Percentiles rank a stretch among this genome's conserved stretches.
Evolutionary conservation across 345 rosid species (phyloP).

Genomic region (Murraya koenigii): DNA sequence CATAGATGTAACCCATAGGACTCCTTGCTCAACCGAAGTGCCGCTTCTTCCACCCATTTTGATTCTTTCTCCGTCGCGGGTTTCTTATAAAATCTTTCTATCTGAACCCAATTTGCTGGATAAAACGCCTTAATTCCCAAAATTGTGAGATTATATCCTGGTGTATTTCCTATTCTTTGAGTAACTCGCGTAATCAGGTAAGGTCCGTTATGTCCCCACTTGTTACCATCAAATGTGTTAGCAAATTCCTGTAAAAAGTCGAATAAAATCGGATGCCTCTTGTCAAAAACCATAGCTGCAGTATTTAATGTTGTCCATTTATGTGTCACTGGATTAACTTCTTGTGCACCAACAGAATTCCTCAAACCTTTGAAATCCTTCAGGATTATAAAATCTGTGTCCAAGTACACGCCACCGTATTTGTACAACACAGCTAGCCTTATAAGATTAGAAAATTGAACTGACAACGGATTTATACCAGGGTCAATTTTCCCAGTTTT

Average conservation of each 20-base stretch:
- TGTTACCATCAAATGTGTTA: constrained; percentile 56
- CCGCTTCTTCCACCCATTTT: constrained; percentile 44
- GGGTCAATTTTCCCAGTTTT: constrained; percentile 50
- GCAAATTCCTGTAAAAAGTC: constrained; percentile 59
- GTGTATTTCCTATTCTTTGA: constrained; percentile 26
- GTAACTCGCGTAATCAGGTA: constrained; percentile 55
- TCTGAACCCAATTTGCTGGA: constrained; percentile 59
- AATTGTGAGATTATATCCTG: constrained; percentile 41
- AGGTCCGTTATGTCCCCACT: constrained; percentile 78
- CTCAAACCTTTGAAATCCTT: constrained; percentile 43
- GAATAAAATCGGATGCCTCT: constrained; percentile 45
- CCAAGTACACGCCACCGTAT: constrained; percentile 73
- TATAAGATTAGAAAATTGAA: constrained; percentile 59
- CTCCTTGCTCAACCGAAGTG: constrained; percentile 28
- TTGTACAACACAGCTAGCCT: constrained; percentile 53
- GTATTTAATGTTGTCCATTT: constrained; percentile 62
- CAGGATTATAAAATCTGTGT: constrained; percentile 64
- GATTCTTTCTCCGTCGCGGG: constrained; percentile 35
- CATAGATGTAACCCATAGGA: constrained; percentile 53
- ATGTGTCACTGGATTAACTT: constrained; percentile 32
- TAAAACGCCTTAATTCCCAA: constrained; percentile 64
- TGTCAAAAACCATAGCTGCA: constrained; percentile 57
- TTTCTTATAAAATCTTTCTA: constrained; percentile 43
- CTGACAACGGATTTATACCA: constrained; percentile 50
- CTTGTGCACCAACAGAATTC: constrained; percentile 64